phyloP scores from a whole-genome alignment of 2,329 filamentous ascomycete genomes.

The Beauveria sp. region DNA sequence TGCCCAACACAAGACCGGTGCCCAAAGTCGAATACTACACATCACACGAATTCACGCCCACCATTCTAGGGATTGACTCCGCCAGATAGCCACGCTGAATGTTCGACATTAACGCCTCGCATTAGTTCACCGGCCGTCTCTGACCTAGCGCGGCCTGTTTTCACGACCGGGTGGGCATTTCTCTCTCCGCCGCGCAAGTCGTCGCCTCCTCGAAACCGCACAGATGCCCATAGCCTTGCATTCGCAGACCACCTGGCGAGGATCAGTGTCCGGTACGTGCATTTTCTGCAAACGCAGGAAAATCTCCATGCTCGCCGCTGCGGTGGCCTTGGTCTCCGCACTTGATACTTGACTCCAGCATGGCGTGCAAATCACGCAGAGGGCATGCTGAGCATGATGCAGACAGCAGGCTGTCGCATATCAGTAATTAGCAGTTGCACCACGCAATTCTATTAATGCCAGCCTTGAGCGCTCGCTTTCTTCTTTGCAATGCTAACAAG shows the following conservation, averaged over 20 bases:
- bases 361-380: neutral
- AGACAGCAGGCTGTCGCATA: neutral
- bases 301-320: neutral
- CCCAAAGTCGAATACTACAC: neutral
- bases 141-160: slow-evolving; percentile 8
- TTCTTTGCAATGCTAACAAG: neutral
- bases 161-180: slow-evolving; percentile 2
- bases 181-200: neutral
- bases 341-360: neutral
- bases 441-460: neutral
- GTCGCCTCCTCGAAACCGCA: neutral
- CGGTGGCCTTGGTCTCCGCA: neutral
- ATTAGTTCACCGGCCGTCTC: slow-evolving; percentile 3
- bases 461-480: neutral
- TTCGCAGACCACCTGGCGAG: neutral
- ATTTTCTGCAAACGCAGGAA: neutral
- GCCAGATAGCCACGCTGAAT: slow-evolving; percentile 10
- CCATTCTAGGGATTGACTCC: neutral
- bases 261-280: neutral
- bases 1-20: neutral
- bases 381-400: neutral
- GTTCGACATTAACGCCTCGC: slow-evolving; percentile 10
- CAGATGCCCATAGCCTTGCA: neutral
- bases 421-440: neutral
- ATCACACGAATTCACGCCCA: neutral